A percentile compares a stretch with the other conserved stretches of the same genome.
phyloP scores from a whole-genome alignment of 1,139 yeast genomes.

The Kazachstania sp. region DNA sequence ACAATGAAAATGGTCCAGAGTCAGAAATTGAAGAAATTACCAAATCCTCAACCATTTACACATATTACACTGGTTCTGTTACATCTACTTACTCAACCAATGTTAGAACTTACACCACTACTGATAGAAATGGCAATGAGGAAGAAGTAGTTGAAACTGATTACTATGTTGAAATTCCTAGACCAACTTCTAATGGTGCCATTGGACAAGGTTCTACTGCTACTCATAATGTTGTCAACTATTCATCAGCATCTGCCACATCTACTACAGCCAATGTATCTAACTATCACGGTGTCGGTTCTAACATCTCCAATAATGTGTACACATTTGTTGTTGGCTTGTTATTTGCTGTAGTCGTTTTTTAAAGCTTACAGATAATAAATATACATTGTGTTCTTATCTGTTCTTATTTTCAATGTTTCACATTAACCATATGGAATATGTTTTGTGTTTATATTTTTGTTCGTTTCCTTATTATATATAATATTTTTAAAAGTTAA shows the following conservation, averaged over 20 bases:
- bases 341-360: no score
- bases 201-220: neutral
- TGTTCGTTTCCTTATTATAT: no score
- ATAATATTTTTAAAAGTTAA: no score
- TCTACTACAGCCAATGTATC: neutral
- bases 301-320: neutral
- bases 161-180: neutral
- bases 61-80: neutral
- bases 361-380: no score
- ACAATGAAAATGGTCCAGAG: no score
- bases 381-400: no score
- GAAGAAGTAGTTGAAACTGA: neutral
- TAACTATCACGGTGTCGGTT: neutral
- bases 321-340: neutral
- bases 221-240: neutral
- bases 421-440: no score
- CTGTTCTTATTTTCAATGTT: no score
- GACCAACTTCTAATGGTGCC: neutral
- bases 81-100: neutral
- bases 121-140: neutral
- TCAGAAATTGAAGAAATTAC: neutral
- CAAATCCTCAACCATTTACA: neutral
- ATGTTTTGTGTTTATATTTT: no score
- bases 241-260: neutral
- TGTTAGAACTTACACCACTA: neutral